Base-by-base conservation (phyloP, 78 protist genomes). In the Planoprotostelium fungivorum region DNA sequence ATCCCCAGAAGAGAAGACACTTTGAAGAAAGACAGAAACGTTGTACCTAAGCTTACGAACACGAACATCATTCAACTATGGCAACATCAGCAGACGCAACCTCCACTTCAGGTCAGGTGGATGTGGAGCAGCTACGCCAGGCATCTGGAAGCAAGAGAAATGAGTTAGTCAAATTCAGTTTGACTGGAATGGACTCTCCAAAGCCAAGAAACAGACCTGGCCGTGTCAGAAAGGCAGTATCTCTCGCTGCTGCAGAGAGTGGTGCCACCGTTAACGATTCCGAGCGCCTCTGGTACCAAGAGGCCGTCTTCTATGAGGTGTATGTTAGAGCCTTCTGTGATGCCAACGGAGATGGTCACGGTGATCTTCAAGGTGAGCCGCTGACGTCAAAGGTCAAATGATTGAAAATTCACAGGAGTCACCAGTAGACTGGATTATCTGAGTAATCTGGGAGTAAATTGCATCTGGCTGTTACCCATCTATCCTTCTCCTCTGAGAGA, bases 401-500 rank as follows among this genome's bases (percentile, higher is more conserved):
- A 85, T 5, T 16, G 29, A 85, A 5, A 85, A 85, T 36, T 85
- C 34, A 73, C 87, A 34, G 97, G 97, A 36, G 89, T 96, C 84
- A 91, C 96, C 36, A 83, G 89, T 36, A 93, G 93, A 83, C 84
- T 96, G 34, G 95, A 89, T 88, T 93, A 92, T 84, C 94, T 94
- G 0, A 91, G 88, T 36, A 73, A 91, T 0, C 91, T 94, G 10
- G 97, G 97, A 38, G 95, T 96, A 10, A 89, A 85, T 87, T 90
- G 95, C 88, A 85, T 96, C 88, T 96, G 97, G 97, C 84, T 96
- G 86, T 86, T 94, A 35, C 97, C 97, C 84, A 90, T 94, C 86
- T 90, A 94, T 35, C 96, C 95, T 1, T 89, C 94, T 1, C 97
- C 97, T 28, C 89, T 94, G 87, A 84, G 87, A 73, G 97, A 96